These are phyloP conservation scores for Diaporthe nobilis DNA, from an alignment of 2,329 filamentous ascomycete species.

Conservation along the genomic window DNA sequence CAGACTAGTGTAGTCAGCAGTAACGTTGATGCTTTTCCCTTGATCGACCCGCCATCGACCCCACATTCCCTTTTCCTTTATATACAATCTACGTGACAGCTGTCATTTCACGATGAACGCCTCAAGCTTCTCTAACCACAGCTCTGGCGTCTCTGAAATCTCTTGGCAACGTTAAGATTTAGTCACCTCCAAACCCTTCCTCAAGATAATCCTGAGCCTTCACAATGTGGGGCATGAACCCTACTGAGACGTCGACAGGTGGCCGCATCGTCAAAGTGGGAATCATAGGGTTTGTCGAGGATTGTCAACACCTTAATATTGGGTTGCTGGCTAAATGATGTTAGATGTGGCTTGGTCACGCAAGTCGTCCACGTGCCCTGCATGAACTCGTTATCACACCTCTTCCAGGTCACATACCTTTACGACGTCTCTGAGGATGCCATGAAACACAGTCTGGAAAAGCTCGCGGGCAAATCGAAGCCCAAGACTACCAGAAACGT, in stretches of 20 bases:
- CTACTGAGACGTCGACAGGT: not conserved
- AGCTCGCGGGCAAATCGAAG: constrained; percentile 40
- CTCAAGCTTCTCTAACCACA: not conserved
- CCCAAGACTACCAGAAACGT: constrained; percentile 54
- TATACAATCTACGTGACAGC: not conserved
- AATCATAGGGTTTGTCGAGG: constrained; percentile 10
- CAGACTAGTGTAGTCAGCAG: not conserved
- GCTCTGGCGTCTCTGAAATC: not conserved
- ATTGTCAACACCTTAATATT: too few species aligned
- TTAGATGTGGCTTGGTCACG: constrained; percentile 12
- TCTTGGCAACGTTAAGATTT: not conserved
- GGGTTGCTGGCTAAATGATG: not conserved
- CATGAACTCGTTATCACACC: constrained; percentile 58
- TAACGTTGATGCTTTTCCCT: not conserved
- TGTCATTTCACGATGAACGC: not conserved
- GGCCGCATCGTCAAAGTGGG: constrained; percentile 12
- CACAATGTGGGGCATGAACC: constrained; percentile 19
- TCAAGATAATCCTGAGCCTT: not conserved
- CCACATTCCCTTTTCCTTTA: not conserved
- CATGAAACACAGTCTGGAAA: constrained; percentile 47
- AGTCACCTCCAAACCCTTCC: too few species aligned
- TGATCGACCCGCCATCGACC: not conserved
- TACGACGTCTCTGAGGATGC: constrained; percentile 63
- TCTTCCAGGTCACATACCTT: constrained; percentile 62
- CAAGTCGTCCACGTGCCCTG: constrained; percentile 69